Percentiles rank a stretch among this genome's conserved stretches.
Evolutionary conservation across 805 yeast genomes (phyloP).

Genomic region (Lachancea nothofagi): DNA sequence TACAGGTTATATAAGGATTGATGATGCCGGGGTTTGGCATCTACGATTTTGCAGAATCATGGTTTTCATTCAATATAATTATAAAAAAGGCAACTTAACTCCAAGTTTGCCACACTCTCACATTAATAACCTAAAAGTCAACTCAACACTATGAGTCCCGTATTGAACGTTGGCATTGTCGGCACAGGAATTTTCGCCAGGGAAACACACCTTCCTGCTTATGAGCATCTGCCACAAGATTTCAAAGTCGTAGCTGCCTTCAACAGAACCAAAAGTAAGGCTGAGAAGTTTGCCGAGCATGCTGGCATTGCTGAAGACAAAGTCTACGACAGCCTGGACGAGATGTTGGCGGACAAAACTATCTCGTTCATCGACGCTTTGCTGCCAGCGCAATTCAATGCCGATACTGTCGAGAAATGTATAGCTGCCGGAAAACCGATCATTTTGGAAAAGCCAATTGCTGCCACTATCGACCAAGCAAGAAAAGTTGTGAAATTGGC

Average conservation of each 20-base stretch:
- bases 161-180: conserved; percentile 56
- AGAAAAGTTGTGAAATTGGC: conserved; percentile 67
- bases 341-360: conserved; percentile 56
- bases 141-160: not conserved
- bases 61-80: no score
- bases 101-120: no score
- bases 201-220: conserved; percentile 74
- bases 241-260: conserved; percentile 63
- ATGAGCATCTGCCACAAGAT: conserved; percentile 43
- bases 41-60: no score
- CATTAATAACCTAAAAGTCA: not conserved
- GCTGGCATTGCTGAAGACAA: conserved; percentile 48
- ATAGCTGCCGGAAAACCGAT: conserved; percentile 72
- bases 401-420: conserved; percentile 63
- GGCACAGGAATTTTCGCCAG: conserved; percentile 90
- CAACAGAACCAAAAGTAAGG: conserved; percentile 82
- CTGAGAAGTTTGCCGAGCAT: conserved; percentile 64
- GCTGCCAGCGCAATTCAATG: conserved; percentile 81
- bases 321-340: conserved; percentile 58
- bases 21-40: no score
- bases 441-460: conserved; percentile 85
- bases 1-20: no score
- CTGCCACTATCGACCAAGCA: conserved; percentile 80
- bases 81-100: no score
- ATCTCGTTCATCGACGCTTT: conserved; percentile 79